These are phyloP conservation scores for Coffea humblotiana DNA, from an alignment of 305 asterid genomes.

Conservation along the genomic window DNA sequence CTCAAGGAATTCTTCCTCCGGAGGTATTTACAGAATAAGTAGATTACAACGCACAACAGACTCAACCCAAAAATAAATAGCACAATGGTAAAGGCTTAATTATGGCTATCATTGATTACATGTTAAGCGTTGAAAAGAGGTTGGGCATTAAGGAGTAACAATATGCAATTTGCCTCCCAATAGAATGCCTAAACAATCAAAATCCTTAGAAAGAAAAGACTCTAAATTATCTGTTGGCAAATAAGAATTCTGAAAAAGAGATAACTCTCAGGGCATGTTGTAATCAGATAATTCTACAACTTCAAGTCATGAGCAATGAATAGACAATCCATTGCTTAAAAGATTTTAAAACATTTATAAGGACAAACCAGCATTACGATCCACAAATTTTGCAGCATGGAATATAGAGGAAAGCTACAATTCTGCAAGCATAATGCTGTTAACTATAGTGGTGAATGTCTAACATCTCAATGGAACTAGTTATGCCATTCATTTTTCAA, in stretches of 20 bases:
- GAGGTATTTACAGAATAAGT: background rate
- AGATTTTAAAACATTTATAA: background rate
- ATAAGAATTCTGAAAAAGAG: background rate
- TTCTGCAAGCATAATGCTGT: background rate
- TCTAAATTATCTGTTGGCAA: background rate
- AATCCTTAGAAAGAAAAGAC: background rate
- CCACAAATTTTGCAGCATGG: background rate
- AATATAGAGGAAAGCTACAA: background rate
- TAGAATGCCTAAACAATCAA: background rate
- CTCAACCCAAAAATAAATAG: background rate
- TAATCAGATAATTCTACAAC: background rate
- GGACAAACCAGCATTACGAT: background rate
- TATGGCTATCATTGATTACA: too few relatives aligned
- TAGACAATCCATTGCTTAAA: background rate
- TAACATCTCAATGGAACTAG: background rate
- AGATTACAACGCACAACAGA: background rate
- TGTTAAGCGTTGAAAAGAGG: too few relatives aligned
- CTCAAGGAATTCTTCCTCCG: background rate
- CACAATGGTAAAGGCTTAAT: background rate
- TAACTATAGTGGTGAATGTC: background rate
- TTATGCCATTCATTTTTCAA: background rate
- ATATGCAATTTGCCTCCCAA: background rate
- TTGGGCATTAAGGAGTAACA: too few relatives aligned
- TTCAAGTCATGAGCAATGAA: slow-evolving; percentile 3
- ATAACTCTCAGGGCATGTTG: background rate